phyloP scores from a whole-genome alignment of 2,329 filamentous ascomycete genomes.

The Rhytidhysteron rufulum region DNA sequence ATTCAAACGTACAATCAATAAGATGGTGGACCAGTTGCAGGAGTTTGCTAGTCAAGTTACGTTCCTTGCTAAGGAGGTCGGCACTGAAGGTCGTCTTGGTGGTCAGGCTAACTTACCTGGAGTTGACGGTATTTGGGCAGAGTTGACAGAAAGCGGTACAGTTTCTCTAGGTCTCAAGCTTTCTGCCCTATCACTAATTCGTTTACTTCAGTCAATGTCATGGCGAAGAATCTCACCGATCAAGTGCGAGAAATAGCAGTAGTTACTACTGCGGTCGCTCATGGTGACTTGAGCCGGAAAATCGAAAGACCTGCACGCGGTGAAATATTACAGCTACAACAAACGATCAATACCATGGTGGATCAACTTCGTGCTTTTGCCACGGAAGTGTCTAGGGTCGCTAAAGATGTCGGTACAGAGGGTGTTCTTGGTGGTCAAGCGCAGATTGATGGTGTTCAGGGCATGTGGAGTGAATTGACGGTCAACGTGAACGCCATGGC shows the following conservation, averaged over 20 bases:
- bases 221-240: slow-evolving; percentile 97
- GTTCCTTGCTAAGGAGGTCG: slow-evolving; percentile 89
- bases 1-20: slow-evolving; percentile 97
- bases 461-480: slow-evolving; percentile 64
- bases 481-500: slow-evolving; percentile 54
- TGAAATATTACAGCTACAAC: slow-evolving; percentile 91
- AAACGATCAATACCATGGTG: slow-evolving; percentile 73
- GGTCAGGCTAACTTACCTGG: slow-evolving; percentile 92
- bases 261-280: slow-evolving; percentile 91
- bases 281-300: slow-evolving; percentile 91
- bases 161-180: slow-evolving; percentile 11
- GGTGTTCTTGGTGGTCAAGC: slow-evolving; percentile 62
- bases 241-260: slow-evolving; percentile 97
- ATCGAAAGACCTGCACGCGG: slow-evolving; percentile 91
- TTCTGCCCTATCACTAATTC: slow-evolving; percentile 24
- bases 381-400: slow-evolving; percentile 62
- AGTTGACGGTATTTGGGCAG: slow-evolving; percentile 96
- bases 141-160: slow-evolving; percentile 66
- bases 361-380: slow-evolving; percentile 63
- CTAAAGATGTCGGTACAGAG: slow-evolving; percentile 61
- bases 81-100: slow-evolving; percentile 89
- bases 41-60: slow-evolving; percentile 97
- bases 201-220: slow-evolving; percentile 79
- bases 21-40: slow-evolving; percentile 97
- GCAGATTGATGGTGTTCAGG: slow-evolving; percentile 61